Evolutionary conservation across 108 stramenopile genomes (phyloP).

Genomic region (Fragilaria crotonensis): DNA sequence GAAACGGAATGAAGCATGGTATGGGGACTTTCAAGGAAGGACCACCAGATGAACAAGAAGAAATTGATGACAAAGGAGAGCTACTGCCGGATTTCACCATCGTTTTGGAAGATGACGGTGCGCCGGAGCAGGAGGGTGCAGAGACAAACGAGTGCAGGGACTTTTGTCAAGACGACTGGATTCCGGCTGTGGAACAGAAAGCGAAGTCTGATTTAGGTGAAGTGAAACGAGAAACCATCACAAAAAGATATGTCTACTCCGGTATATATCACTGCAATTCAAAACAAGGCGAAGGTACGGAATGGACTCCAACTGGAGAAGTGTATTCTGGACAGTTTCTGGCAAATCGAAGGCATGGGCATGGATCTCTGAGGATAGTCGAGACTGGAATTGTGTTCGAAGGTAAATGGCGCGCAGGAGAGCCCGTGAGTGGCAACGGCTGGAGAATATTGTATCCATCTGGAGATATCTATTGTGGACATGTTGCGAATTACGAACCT

Average conservation of each 20-base stretch:
- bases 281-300: slow-evolving; percentile 6
- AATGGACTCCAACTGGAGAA: slow-evolving; percentile 3
- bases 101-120: too few species aligned
- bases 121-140: too few species aligned
- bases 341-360: neutral
- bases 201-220: too few species aligned
- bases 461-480: slow-evolving; percentile 1
- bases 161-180: too few species aligned
- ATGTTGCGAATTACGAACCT: neutral
- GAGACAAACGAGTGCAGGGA: too few species aligned
- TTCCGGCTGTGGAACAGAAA: too few species aligned
- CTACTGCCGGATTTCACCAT: too few species aligned
- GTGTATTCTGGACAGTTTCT: slow-evolving; percentile 5
- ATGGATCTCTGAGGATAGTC: neutral
- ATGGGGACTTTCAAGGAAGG: slow-evolving; percentile 23
- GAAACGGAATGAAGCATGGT: slow-evolving; percentile 25
- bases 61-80: too few species aligned
- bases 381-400: neutral
- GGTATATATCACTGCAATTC: slow-evolving; percentile 1
- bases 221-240: too few species aligned
- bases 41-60: too few species aligned
- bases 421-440: neutral
- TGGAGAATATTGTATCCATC: neutral
- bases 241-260: neutral
- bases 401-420: neutral